These are phyloP conservation scores for Dendrobium chrysotoxum DNA, from an alignment of 106 monocot species.

Conservation along the genomic window DNA sequence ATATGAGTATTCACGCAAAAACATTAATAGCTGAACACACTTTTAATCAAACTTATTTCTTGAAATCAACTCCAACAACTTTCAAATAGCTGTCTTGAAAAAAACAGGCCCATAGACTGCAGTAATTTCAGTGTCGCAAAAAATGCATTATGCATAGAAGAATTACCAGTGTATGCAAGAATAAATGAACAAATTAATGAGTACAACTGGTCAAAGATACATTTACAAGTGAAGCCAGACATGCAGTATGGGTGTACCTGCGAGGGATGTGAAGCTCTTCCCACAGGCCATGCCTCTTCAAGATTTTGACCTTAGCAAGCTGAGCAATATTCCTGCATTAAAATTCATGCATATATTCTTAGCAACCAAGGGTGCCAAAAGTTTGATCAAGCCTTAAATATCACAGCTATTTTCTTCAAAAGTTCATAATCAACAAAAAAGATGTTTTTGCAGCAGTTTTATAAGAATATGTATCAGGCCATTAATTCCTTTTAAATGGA, in stretches of 20 bases:
- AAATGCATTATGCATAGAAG: not conserved
- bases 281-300: conserved; percentile 68
- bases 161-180: not conserved
- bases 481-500: not conserved
- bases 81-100: no score
- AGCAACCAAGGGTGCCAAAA: not conserved
- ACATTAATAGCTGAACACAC: no score
- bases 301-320: conserved; percentile 67
- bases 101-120: no score
- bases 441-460: not conserved
- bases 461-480: not conserved
- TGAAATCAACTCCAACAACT: no score
- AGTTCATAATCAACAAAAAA: not conserved
- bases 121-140: not conserved
- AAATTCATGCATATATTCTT: not conserved
- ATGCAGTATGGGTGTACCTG: conserved; percentile 23
- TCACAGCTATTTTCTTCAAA: not conserved
- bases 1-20: not conserved
- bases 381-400: not conserved
- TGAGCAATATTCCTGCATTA: conserved; percentile 72
- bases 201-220: not conserved
- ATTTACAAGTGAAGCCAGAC: not conserved
- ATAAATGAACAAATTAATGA: not conserved
- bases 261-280: conserved; percentile 59
- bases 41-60: no score